These are phyloP conservation scores for Chalara sp. DNA, from an alignment of 2,329 filamentous ascomycete species.

Conservation along the genomic window DNA sequence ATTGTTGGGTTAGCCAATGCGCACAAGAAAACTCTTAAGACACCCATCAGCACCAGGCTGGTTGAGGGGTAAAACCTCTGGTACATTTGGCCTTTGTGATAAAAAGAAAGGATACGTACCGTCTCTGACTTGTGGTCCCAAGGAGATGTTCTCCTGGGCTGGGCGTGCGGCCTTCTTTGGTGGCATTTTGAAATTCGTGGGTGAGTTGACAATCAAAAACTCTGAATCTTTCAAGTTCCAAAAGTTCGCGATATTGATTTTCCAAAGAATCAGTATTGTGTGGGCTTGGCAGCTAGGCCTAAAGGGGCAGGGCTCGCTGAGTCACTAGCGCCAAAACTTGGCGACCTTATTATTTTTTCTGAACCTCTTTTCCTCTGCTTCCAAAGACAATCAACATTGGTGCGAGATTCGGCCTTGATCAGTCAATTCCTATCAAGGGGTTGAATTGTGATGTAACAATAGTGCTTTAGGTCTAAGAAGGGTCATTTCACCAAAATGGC, in stretches of 20 bases:
- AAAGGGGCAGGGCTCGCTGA: too few relatives aligned
- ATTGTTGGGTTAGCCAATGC: background rate
- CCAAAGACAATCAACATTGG: too few relatives aligned
- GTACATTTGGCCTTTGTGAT: background rate
- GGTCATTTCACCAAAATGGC: background rate
- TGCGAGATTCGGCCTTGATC: too few relatives aligned
- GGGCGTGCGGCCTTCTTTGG: conserved; percentile 85
- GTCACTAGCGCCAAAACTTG: background rate
- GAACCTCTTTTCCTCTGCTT: too few relatives aligned
- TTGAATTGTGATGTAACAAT: conserved; percentile 2
- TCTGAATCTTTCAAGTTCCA: conserved; percentile 16
- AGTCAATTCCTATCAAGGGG: too few relatives aligned
- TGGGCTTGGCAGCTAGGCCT: background rate
- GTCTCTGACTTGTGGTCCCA: conserved; percentile 94
- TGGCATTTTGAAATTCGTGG: conserved; percentile 73
- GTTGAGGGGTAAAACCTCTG: background rate
- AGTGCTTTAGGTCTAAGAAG: conserved; percentile 2
- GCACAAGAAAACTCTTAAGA: too few relatives aligned
- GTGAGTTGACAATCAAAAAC: conserved; percentile 22
- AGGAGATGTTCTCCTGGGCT: conserved; percentile 94
- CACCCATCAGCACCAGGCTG: too few relatives aligned
- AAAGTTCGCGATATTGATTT: conserved; percentile 4
- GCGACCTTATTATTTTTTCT: background rate
- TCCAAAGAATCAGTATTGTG: conserved; percentile 1
- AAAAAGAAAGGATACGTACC: conserved; percentile 45